Percentiles rank a stretch among this genome's conserved stretches.
Conservation (phyloP, 352 stramenopile genomes). For the Phytophthora constricta region DNA sequence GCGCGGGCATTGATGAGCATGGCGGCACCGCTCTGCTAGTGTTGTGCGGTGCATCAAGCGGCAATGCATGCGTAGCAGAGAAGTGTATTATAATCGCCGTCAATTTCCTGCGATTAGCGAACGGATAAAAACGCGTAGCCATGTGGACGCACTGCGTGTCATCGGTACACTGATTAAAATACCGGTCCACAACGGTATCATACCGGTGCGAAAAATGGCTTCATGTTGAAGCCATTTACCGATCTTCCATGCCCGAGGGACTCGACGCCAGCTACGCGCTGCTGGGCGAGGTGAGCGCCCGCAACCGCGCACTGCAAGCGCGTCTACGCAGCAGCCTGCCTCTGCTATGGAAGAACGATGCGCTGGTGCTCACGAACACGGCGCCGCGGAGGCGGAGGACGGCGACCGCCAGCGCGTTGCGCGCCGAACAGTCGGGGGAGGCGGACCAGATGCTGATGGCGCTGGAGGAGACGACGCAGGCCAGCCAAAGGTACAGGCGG, state of each 20-base stretch:
- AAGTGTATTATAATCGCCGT: slow-evolving; percentile 9
- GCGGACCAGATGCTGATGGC: slow-evolving; percentile 31
- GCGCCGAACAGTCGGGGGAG: slow-evolving; percentile 8
- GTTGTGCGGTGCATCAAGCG: background rate
- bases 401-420: background rate
- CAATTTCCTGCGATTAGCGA: slow-evolving; percentile 14
- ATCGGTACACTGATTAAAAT: slow-evolving; percentile 2
- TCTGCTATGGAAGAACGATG: slow-evolving; percentile 56
- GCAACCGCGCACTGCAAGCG: slow-evolving; percentile 52
- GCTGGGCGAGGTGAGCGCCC: slow-evolving; percentile 56
- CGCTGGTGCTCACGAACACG: slow-evolving; percentile 46
- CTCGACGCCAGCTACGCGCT: slow-evolving; percentile 67
- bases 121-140: slow-evolving; percentile 23
- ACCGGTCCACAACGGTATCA: no score
- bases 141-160: background rate
- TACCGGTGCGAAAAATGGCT: slow-evolving; percentile 7
- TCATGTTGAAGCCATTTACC: slow-evolving; percentile 25
- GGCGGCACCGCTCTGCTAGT: background rate
- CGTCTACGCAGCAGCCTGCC: slow-evolving; percentile 57
- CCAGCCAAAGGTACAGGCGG: slow-evolving; percentile 44
- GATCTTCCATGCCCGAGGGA: slow-evolving; percentile 3
- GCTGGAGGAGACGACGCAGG: slow-evolving; percentile 26
- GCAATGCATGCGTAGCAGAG: background rate
- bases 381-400: slow-evolving; percentile 11
- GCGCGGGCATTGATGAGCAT: slow-evolving; percentile 2